These are phyloP conservation scores for Chloranthus sessilifolius DNA, from an alignment of 164 flowering plant genomes.

Conservation along the genomic window DNA sequence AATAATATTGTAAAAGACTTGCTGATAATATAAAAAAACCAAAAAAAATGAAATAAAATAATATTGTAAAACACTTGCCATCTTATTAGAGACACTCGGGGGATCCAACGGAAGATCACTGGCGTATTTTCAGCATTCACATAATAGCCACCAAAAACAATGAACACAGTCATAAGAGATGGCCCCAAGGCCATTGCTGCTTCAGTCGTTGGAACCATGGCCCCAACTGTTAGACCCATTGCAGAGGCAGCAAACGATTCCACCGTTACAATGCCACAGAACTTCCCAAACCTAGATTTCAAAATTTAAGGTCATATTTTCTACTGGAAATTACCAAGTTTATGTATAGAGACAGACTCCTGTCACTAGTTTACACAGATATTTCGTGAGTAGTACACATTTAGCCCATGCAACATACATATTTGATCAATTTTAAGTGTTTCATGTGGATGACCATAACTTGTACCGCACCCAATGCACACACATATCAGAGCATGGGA, in stretches of 20 bases:
- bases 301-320: slow-evolving; percentile 5
- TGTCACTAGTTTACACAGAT: too few relatives aligned
- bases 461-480: too few relatives aligned
- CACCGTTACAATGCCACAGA: slow-evolving; percentile 84
- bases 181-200: slow-evolving; percentile 99
- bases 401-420: too few relatives aligned
- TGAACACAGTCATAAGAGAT: slow-evolving; percentile 97
- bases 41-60: neutral
- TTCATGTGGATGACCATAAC: too few relatives aligned
- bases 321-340: too few relatives aligned
- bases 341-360: too few relatives aligned
- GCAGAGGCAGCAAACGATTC: slow-evolving; percentile 99
- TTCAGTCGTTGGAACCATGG: slow-evolving; percentile 92
- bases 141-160: slow-evolving; percentile 96
- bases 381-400: too few relatives aligned
- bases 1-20: slow-evolving; percentile 6
- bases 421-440: too few relatives aligned
- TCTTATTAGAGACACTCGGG: slow-evolving; percentile 84
- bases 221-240: slow-evolving; percentile 98
- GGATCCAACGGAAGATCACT: slow-evolving; percentile 89
- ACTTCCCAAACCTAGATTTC: slow-evolving; percentile 69
- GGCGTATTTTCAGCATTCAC: slow-evolving; percentile 92
- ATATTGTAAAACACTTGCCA: slow-evolving; percentile 40
- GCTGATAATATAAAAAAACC: too few relatives aligned
- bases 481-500: too few relatives aligned